phyloP scores from a whole-genome alignment of 192 early-diverging fungal species.

The Haplosporangium gracile region DNA sequence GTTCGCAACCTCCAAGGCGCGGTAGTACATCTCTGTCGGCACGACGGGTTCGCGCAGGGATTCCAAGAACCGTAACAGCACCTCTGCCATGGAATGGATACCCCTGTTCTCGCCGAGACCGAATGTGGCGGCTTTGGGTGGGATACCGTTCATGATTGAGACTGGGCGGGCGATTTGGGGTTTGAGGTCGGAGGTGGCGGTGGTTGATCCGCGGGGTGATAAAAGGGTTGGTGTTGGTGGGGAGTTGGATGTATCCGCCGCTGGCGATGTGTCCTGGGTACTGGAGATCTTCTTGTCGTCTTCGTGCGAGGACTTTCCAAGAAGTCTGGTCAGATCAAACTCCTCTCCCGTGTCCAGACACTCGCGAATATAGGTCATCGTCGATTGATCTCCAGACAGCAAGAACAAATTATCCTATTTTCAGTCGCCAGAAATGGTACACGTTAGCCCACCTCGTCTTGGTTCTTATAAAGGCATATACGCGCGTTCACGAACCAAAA shows the following conservation, averaged over 20 bases:
- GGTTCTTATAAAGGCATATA: too few relatives aligned
- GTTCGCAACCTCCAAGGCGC: constrained; percentile 70
- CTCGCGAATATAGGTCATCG: constrained; percentile 78
- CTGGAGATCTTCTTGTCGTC: neutral
- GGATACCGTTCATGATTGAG: constrained; percentile 60
- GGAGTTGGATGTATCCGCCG: constrained; percentile 29
- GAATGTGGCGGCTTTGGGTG: constrained; percentile 57
- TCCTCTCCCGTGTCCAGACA: constrained; percentile 84
- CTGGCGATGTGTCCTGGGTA: constrained; percentile 23
- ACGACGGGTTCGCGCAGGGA: constrained; percentile 83
- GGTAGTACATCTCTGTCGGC: constrained; percentile 70
- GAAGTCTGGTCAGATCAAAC: constrained; percentile 67
- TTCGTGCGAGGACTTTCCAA: constrained; percentile 29
- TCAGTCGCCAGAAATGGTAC: constrained; percentile 5
- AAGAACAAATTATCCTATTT: constrained; percentile 75
- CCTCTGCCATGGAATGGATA: constrained; percentile 78
- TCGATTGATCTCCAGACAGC: constrained; percentile 69
- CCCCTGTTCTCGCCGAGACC: constrained; percentile 65
- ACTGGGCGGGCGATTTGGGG: constrained; percentile 59
- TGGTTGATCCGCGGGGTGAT: constrained; percentile 35
- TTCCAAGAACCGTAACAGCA: constrained; percentile 77
- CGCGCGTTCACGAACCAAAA: too few relatives aligned
- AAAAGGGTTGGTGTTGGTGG: constrained; percentile 22
- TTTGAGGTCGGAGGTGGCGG: constrained; percentile 32
- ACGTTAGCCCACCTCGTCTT: too few relatives aligned